phyloP scores from a whole-genome alignment of 805 yeast species.

The Saturnispora dispora region DNA sequence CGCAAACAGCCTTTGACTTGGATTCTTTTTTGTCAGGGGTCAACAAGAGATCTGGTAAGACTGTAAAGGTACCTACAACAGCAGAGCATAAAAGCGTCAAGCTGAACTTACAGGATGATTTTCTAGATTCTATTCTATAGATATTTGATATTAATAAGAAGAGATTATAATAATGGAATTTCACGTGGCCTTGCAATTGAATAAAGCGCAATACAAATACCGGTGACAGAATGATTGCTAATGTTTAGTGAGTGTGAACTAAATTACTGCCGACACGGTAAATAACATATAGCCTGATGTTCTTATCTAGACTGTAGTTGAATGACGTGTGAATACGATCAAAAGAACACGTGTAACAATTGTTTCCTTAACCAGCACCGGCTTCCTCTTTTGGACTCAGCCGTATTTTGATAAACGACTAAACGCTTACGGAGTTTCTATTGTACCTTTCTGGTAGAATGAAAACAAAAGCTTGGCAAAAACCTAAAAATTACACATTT shows the following conservation, averaged over 20 bases:
- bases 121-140: constrained; percentile 11
- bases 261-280: too few relatives aligned
- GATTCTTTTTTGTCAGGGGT: constrained; percentile 4
- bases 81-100: background rate
- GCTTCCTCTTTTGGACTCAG: background rate
- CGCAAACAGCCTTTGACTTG: constrained; percentile 5
- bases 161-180: too few relatives aligned
- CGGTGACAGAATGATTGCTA: too few relatives aligned
- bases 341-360: background rate
- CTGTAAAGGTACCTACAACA: background rate
- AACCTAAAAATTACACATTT: too few relatives aligned
- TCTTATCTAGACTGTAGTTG: background rate
- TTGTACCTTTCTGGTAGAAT: background rate
- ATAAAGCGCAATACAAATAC: too few relatives aligned
- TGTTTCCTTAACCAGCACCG: background rate
- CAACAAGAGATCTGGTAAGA: background rate
- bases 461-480: too few relatives aligned
- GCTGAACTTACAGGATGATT: constrained; percentile 8
- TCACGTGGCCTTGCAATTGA: too few relatives aligned
- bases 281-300: background rate
- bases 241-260: too few relatives aligned
- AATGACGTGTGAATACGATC: background rate
- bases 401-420: background rate
- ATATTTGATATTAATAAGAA: too few relatives aligned
- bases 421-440: background rate